Evolutionary conservation across 371 early-diverging fungal species (phyloP), one percentile per base, ranked within the genome.

Genomic region (Syncephalastrum monosporum): DNA sequence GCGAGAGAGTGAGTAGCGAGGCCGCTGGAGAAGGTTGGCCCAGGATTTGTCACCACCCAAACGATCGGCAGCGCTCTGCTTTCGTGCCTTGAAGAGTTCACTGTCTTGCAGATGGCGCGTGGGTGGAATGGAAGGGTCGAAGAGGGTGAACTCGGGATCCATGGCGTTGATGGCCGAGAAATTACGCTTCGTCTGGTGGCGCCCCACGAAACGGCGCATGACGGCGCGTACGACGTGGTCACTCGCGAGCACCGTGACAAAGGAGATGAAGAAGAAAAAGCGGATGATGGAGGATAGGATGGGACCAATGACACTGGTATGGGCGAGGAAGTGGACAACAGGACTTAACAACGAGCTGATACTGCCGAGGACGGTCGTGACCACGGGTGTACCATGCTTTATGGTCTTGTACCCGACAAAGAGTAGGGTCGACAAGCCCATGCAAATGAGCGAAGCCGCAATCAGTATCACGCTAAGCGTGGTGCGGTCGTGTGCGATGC

Each of bases 1-100:
- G 10, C 79, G 65, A 0, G 77, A 64, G 5, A 72, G 69, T 3
- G 82, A 81, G 58, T 83, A 83, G 1, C 54, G 24, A 17, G 74
- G 69, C 24, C 61, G 33, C 25, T 57, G 60, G 19, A 59, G n/a
- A 21, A 42, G 3, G 15, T 45, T 41, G 33, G 42, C 47, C 33
- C 38, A 33, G 38, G 38, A 33, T 10, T 33, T 33, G 38, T 33
- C 38, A 10, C 38, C 38, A 10, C 38, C 21, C 21, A 48, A 33
- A 16, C 48, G 57, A 13, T 21, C 23, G 4, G 57, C 47, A 38
- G 57, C 48, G 12, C 41, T 29, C 24, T 33, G 47, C 17, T 48
- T 47, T 0, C 42, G 23, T 49, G 17, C 16, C 5, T 47, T 19
- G 45, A 59, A 59, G 3, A 53, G 53, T n/a, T 53, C 45, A 5